Base-by-base conservation (phyloP, 2,329 filamentous ascomycete genomes). In the Dryadomyces sulphureus region DNA sequence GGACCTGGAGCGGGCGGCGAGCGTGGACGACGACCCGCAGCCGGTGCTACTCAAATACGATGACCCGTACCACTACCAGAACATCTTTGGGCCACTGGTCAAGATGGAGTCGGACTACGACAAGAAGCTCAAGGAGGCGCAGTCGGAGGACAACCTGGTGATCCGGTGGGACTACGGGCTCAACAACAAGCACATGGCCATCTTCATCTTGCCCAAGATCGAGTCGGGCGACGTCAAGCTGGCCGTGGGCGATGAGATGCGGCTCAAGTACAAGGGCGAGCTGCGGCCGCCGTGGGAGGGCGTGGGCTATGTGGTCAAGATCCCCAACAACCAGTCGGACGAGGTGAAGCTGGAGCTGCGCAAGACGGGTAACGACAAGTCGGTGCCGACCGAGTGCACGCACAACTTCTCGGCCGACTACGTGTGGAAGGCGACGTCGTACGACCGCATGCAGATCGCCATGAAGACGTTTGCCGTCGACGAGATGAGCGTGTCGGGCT, bases 51-150 rank as follows among this genome's bases (percentile, higher is more conserved):
- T 96, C 38, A 85, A 88, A 55, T 98, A 98, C 60, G 92, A 96
- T 48, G 92, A 98, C 62, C 88, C 92, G 0, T 98, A 88, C 61
- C 90, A 98, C 59, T 98, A 98, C 57, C 92, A 98, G 65, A 98
- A 96, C 58, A 92, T 96, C 30, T 98, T 98, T 61, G 92, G 92
- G 0, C 92, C 92, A 1, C 72, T 98, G 14, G 93, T 98, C 57
- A 98, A 96, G 69, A 98, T 98, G 64, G 92, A 98, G 63, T 94
- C 92, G 38, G 92, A 98, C 64, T 98, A 98, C 60, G 92, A 98
- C 64, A 90, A 93, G 63, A 96, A 98, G 65, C 73, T 98, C 56
- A 98, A 98, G 66, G 92, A 98, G 62, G 88, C 90, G 1, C 92
- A 98, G 62, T 94, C 88, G 2, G 92, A 98, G 65, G 92, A 98